These are phyloP conservation scores for Yamadazyma kanchanaburiensis DNA, from an alignment of 1,139 yeast genomes.

Conservation along the genomic window DNA sequence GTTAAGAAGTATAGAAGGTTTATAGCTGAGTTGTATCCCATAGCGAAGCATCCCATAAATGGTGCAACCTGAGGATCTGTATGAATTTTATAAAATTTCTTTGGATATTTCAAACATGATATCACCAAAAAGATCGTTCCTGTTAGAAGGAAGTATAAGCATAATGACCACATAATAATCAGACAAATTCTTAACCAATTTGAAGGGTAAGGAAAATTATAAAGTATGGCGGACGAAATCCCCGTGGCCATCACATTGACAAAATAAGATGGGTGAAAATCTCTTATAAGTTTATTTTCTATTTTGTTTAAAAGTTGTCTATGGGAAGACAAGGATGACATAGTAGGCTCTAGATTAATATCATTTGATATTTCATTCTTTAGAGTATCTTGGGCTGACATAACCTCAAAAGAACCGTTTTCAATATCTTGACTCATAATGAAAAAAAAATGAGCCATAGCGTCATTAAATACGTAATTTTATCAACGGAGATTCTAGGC, in stretches of 20 bases:
- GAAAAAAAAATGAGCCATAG: too few relatives aligned
- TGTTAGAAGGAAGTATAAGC: conserved; percentile 44
- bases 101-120: conserved; percentile 35
- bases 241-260: conserved; percentile 86
- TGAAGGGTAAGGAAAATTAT: conserved; percentile 62
- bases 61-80: conserved; percentile 48
- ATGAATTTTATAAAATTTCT: conserved; percentile 31
- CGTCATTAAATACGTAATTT: too few relatives aligned
- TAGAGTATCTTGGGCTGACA: too few relatives aligned
- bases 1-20: conserved; percentile 47
- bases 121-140: conserved; percentile 35
- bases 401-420: too few relatives aligned
- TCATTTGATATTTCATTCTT: too few relatives aligned
- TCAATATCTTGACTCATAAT: too few relatives aligned
- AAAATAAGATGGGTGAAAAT: conserved; percentile 60
- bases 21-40: conserved; percentile 70
- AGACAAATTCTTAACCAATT: conserved; percentile 60
- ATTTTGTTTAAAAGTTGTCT: conserved; percentile 1
- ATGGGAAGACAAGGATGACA: neutral
- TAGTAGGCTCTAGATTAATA: neutral
- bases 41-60: conserved; percentile 73
- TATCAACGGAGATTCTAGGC: too few relatives aligned
- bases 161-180: conserved; percentile 51
- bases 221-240: conserved; percentile 57
- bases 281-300: conserved; percentile 18